Evolutionary conservation across 2,329 filamentous ascomycete species (phyloP).

Genomic region (Pseudofabraea citricarpa): DNA sequence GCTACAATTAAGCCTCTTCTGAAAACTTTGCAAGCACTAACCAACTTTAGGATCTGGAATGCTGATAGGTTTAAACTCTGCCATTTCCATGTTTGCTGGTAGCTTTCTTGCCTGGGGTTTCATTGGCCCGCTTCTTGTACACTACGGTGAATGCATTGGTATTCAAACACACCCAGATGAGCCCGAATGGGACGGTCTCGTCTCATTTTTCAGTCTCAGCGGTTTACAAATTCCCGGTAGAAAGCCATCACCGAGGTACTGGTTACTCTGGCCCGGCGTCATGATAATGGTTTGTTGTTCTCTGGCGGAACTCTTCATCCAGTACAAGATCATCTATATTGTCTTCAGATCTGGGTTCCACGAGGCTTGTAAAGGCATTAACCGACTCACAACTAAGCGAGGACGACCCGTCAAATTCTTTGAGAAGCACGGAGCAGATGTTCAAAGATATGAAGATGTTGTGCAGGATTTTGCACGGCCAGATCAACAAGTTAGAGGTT

Average conservation of each 20-base stretch:
- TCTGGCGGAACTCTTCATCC: conserved; percentile 39
- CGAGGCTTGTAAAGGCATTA: conserved; percentile 37
- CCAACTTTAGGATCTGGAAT: conserved; percentile 45
- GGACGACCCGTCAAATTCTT: conserved; percentile 40
- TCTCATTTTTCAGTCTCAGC: conserved; percentile 34
- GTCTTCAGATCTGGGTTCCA: conserved; percentile 45
- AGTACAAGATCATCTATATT: conserved; percentile 39
- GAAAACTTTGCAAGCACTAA: too few species aligned
- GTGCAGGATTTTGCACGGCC: conserved; percentile 45
- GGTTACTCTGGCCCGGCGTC: conserved; percentile 41
- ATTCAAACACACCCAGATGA: conserved; percentile 26
- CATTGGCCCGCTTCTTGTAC: conserved; percentile 52
- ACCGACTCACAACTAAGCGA: conserved; percentile 31
- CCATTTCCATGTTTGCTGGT: conserved; percentile 52
- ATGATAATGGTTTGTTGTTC: conserved; percentile 42
- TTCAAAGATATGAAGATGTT: conserved; percentile 31
- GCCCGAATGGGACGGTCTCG: conserved; percentile 36
- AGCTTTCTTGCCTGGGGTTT: conserved; percentile 40
- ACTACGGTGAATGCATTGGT: conserved; percentile 44
- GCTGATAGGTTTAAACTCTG: conserved; percentile 48
- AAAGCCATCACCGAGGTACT: conserved; percentile 44
- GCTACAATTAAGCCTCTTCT: too few species aligned
- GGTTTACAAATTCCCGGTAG: conserved; percentile 34
- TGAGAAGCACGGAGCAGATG: conserved; percentile 32
- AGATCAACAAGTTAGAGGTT: conserved; percentile 44